Evolutionary conservation across 495 filamentous ascomycete genomes (phyloP).

Genomic region (Copromyces sp.): DNA sequence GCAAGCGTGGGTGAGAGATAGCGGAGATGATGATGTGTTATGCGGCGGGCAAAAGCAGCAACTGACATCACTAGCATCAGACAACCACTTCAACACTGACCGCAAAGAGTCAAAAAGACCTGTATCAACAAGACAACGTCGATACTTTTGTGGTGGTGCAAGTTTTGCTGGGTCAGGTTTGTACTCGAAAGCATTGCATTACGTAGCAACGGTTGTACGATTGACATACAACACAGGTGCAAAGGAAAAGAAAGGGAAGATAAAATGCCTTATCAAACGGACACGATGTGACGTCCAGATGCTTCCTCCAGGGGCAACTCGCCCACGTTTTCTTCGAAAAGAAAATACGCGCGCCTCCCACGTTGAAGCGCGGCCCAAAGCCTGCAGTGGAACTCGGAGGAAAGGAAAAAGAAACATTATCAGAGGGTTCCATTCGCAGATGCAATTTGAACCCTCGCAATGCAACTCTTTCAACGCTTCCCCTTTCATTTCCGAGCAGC

Average conservation of each 20-base stretch:
- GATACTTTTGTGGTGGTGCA: not conserved
- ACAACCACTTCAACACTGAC: not conserved
- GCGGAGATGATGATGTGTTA: not conserved
- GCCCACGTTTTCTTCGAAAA: not conserved
- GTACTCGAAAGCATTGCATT: not conserved
- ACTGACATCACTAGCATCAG: not conserved
- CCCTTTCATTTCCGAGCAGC: not conserved
- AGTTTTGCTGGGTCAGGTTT: not conserved
- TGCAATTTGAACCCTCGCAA: not conserved
- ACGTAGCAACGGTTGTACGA: not conserved
- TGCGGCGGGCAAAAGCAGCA: not conserved
- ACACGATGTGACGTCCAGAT: not conserved
- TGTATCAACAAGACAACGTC: not conserved
- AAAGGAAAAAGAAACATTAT: not conserved
- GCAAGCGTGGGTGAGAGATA: not conserved
- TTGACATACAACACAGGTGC: not conserved
- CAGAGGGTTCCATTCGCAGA: not conserved
- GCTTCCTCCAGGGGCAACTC: not conserved
- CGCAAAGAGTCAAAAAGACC: not conserved
- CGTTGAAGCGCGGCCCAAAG: not conserved
- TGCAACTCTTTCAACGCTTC: not conserved
- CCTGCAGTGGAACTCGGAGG: not conserved
- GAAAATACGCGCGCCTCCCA: not conserved
- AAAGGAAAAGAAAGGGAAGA: not conserved
- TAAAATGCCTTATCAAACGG: not conserved